Conservation (phyloP, 1,284 basidiomycete genomes). For the Malassezia dermatis region DNA sequence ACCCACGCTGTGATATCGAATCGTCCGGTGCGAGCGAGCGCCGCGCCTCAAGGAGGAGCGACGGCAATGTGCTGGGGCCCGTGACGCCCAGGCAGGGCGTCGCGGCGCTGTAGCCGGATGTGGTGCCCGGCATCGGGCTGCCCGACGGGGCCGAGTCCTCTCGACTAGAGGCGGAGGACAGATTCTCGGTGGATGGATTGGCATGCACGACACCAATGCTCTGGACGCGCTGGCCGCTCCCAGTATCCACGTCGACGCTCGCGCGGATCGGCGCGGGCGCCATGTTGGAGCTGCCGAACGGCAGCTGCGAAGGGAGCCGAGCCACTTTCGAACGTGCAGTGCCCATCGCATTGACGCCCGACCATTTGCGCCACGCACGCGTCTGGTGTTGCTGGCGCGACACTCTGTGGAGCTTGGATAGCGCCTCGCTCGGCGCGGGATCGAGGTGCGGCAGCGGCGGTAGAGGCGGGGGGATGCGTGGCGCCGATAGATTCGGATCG, state of each 20-base stretch:
- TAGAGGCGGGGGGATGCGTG: neutral
- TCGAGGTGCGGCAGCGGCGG: neutral
- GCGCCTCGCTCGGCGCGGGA: neutral
- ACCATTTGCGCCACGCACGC: slow-evolving; percentile 1
- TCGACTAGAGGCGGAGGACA: neutral
- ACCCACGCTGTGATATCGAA: neutral
- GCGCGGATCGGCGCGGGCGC: neutral
- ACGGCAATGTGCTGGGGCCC: neutral
- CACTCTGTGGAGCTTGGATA: neutral
- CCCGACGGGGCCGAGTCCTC: neutral
- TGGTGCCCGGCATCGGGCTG: neutral
- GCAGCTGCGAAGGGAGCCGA: neutral
- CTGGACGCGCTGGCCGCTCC: neutral
- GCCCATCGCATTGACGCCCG: neutral
- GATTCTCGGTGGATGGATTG: neutral
- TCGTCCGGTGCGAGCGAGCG: neutral
- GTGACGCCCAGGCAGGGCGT: neutral
- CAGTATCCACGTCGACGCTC: neutral
- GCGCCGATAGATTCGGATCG: neutral
- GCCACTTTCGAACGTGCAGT: neutral
- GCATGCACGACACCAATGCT: neutral
- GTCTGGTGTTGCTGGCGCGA: neutral
- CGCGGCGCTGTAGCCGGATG: neutral
- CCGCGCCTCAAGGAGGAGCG: neutral
- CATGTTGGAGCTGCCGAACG: neutral